Evolutionary conservation across 2,329 filamentous ascomycete genomes (phyloP).

Genomic region (Microcyclosporella mali): DNA sequence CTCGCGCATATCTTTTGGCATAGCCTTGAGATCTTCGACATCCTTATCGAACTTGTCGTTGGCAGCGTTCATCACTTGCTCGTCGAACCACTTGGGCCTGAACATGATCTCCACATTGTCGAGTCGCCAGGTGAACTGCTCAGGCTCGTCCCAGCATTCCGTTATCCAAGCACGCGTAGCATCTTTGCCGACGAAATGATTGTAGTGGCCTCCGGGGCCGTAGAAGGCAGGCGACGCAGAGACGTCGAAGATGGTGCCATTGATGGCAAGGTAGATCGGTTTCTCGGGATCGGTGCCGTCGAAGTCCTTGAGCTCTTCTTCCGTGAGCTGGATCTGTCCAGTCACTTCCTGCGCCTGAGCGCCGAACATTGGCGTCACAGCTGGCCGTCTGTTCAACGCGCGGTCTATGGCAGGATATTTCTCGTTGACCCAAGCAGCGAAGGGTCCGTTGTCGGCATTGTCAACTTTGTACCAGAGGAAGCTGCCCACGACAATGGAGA

Average conservation of each 20-base stretch:
- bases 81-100: conserved; percentile 26
- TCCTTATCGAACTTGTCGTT: conserved; percentile 15
- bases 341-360: conserved; percentile 13
- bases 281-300: conserved; percentile 22
- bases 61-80: conserved; percentile 18
- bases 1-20: conserved; percentile 18
- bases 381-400: conserved; percentile 9
- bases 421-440: conserved; percentile 17
- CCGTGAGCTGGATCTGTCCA: conserved; percentile 14
- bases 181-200: conserved; percentile 27
- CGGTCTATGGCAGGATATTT: conserved; percentile 16
- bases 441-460: conserved; percentile 16
- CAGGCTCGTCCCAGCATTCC: conserved; percentile 27
- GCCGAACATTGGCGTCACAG: conserved; percentile 6
- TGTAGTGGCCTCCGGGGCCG: conserved; percentile 28
- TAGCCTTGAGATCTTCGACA: conserved; percentile 15
- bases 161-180: conserved; percentile 29
- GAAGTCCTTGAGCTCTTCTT: conserved; percentile 21
- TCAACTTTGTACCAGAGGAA: conserved; percentile 21
- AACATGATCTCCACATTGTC: conserved; percentile 26
- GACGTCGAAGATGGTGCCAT: conserved; percentile 30
- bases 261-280: conserved; percentile 29
- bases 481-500: conserved; percentile 10
- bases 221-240: conserved; percentile 26
- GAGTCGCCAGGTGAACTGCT: conserved; percentile 25